Base-by-base conservation (phyloP, 1,284 basidiomycete species). In the Cryptococcus floricola region DNA sequence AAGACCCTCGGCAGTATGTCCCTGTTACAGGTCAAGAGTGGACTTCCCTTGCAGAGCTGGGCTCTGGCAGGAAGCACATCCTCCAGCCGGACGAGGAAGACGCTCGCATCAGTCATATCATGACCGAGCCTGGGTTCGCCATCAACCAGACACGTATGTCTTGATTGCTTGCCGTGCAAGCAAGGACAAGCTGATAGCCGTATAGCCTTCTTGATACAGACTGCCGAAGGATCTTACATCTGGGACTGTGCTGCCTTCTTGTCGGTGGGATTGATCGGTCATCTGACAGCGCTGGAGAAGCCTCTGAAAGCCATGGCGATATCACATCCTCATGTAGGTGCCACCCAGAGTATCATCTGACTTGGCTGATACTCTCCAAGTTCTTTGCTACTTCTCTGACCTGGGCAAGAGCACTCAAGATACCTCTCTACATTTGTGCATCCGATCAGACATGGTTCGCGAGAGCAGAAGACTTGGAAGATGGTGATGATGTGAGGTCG, bases 171-270 rank as follows among this genome's bases (percentile, higher is more conserved):
- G 38, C 44, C 14, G 8, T 42, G 16, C 8, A 42, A n/a, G 41
- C n/a, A 16, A 42, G 1, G 1, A 42, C 3, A 13, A 42, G 16
- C 41, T 42, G 41, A 37, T 13, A 28, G n/a, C 5, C 18, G 12
- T 37, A 7, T 50, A 77, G 74, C 76, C 1, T 66, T 74, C n/a
- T 57, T 77, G 16, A 66, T 77, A 47, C 62, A 71, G 52, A 74
- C 74, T 0, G 49, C 57, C 2, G 55, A 50, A 1, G 74, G 70
- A 13, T 65, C 64, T 14, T 75, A 70, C 56, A 67, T 77, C 48
- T 77, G 76, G 76, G 76, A 77, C 54, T 77, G 74, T 52, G 53
- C 66, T 1, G 71, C 74, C 2, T 65, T 64, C 43, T 57, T 76
- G 25, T 68, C 74, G 2, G 61, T 69, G 12, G 54, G 48, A 10